Conservation (phyloP, 2,329 filamentous ascomycete species). For the Verticillium nonalfalfae region DNA sequence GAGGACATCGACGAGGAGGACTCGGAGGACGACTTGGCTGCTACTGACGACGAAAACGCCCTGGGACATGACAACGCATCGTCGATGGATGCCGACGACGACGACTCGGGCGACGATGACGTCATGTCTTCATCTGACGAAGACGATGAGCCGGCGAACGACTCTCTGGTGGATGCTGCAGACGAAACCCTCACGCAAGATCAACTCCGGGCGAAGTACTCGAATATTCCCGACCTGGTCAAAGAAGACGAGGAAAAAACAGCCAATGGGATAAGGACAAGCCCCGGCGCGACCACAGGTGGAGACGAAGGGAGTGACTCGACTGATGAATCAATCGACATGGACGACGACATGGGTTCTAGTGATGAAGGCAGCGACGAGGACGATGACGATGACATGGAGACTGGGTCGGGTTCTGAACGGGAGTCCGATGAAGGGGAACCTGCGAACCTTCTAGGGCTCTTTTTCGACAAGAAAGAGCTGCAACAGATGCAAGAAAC, state of each 20-base stretch:
- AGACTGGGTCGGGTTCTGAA: slow-evolving; percentile 38
- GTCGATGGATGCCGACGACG: slow-evolving; percentile 28
- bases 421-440: slow-evolving; percentile 35
- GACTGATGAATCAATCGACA: slow-evolving; percentile 60
- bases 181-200: slow-evolving; percentile 65
- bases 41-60: slow-evolving; percentile 22
- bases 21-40: slow-evolving; percentile 23
- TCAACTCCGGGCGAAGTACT: slow-evolving; percentile 63
- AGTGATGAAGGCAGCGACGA: slow-evolving; percentile 43
- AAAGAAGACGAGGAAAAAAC: slow-evolving; percentile 16
- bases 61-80: slow-evolving; percentile 30
- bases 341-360: slow-evolving; percentile 61
- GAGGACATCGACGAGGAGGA: slow-evolving; percentile 36
- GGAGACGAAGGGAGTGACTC: slow-evolving; percentile 37
- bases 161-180: slow-evolving; percentile 32
- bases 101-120: slow-evolving; percentile 33
- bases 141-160: slow-evolving; percentile 46
- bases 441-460: slow-evolving; percentile 42
- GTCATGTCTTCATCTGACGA: slow-evolving; percentile 59
- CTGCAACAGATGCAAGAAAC: slow-evolving; percentile 40
- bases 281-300: background rate
- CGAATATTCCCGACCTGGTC: slow-evolving; percentile 49
- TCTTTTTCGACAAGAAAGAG: slow-evolving; percentile 55
- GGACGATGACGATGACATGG: slow-evolving; percentile 30
- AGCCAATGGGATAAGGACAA: slow-evolving; percentile 14